phyloP scores from a whole-genome alignment of 352 stramenopile species.

The Albugo candida region DNA sequence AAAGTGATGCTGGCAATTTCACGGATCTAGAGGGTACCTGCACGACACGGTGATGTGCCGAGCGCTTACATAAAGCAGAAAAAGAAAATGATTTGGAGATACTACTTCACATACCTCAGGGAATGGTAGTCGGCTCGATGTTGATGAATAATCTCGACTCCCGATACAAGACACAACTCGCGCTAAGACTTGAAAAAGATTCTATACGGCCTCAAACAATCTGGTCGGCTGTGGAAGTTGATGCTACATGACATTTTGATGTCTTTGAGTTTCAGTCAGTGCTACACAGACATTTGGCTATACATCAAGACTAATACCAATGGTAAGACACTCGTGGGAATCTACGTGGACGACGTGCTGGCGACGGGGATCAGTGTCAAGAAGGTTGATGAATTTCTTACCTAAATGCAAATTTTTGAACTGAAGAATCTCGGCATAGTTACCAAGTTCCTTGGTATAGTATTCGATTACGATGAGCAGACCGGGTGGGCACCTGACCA shows the following conservation, averaged over 20 bases:
- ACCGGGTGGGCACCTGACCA: neutral
- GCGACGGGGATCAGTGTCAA: slow-evolving; percentile 2
- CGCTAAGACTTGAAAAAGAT: too few species aligned
- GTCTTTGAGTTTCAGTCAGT: too few species aligned
- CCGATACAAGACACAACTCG: too few species aligned
- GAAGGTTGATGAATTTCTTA: slow-evolving; percentile 5
- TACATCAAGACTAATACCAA: too few species aligned
- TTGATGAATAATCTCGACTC: too few species aligned
- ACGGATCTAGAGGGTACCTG: neutral
- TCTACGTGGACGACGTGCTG: slow-evolving; percentile 18
- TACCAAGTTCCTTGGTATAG: neutral
- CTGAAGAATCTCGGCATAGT: neutral
- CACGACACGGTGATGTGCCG: slow-evolving; percentile 1
- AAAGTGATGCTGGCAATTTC: neutral
- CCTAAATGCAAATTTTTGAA: slow-evolving; percentile 1
- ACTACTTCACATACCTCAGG: slow-evolving; percentile 1
- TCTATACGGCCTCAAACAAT: too few species aligned
- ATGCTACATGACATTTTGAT: too few species aligned
- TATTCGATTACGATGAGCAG: neutral
- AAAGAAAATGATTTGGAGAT: slow-evolving; percentile 3
- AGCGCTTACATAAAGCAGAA: slow-evolving; percentile 4
- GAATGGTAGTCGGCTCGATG: too few species aligned
- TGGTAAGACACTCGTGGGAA: slow-evolving; percentile 4
- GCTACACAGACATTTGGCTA: too few species aligned
- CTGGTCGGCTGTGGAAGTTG: too few species aligned